Base-by-base conservation (phyloP, 805 yeast genomes). In the Candida hungchunana region DNA sequence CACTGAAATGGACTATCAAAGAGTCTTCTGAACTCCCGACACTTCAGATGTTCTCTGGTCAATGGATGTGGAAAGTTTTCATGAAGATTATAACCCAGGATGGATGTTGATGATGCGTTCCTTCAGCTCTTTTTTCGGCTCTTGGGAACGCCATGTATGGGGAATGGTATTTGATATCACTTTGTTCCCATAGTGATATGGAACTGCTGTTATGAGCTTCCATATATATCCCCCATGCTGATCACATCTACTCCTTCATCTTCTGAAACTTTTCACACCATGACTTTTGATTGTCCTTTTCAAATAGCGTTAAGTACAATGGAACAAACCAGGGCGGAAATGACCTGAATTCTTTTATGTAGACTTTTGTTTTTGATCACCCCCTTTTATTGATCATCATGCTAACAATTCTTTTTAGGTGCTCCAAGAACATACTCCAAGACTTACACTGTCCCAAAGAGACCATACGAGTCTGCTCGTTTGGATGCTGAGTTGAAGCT, bases 381-480 rank as follows among this genome's bases (percentile, higher is more conserved):
- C n/a, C n/a, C n/a, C n/a, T n/a, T n/a, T n/a, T n/a, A n/a, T n/a
- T n/a, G 29, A 28, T 28, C 20, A 8, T 17, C 13, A 26, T 32
- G 29, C 55, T 50, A 50, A 53, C 56, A 37, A 21, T 29, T 32
- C 37, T 31, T 18, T 28, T 32, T 53, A 85, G 95, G 95, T 78
- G 96, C 96, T 62, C 97, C 98, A 77, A 85, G 95, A 79, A 87
- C 95, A 67, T 83, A 90, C 84, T 90, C 98, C 62, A 93, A 93
- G 88, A 93, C 99, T 66, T 93, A 86, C 87, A 75, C 96, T 66
- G 96, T 90, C 68, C 99, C 99, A 78, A 88, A 86, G 82, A 87
- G 95, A 73, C 97, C 97, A 55, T 93, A 84, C 80, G 99, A 93
- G 78, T 85, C 94, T 58, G 94, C 97, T 71, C 96, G 98, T 82